Evolutionary conservation across 331 rosid genomes (phyloP).

Genomic region (Rosa hybrid): DNA sequence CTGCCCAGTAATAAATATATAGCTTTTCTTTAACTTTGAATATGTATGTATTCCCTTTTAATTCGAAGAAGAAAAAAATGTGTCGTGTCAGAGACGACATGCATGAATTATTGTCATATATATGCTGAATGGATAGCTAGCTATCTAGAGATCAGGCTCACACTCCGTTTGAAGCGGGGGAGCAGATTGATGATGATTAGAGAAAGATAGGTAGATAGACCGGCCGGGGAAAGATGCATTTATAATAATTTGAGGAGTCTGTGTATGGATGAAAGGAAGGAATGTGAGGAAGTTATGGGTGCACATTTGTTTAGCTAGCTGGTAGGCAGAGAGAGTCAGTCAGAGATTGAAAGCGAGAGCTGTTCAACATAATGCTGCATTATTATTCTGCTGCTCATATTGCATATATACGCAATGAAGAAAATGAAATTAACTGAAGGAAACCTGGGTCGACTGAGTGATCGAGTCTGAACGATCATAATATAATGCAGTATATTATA

Average conservation of each 20-base stretch:
- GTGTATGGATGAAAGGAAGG: conserved; percentile 18
- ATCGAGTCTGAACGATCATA: neutral
- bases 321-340: conserved; percentile 17
- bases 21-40: neutral
- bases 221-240: neutral
- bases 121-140: conserved; percentile 25
- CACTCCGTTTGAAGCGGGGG: conserved; percentile 67
- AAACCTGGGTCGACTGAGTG: neutral
- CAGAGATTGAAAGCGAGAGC: neutral
- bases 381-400: neutral
- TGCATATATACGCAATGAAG: neutral
- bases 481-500: neutral
- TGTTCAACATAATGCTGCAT: neutral
- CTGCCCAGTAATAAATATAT: neutral
- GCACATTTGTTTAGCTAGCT: conserved; percentile 28
- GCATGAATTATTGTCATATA: conserved; percentile 59
- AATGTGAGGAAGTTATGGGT: conserved; percentile 74
- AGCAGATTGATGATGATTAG: conserved; percentile 64
- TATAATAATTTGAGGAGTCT: neutral
- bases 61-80: neutral
- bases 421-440: neutral
- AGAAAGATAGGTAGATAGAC: conserved; percentile 29
- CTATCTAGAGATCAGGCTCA: conserved; percentile 16
- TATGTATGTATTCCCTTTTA: neutral
- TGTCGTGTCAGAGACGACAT: conserved; percentile 43